Conservation (phyloP, 192 early-diverging fungal genomes). For the Chytriomyces confervae region DNA sequence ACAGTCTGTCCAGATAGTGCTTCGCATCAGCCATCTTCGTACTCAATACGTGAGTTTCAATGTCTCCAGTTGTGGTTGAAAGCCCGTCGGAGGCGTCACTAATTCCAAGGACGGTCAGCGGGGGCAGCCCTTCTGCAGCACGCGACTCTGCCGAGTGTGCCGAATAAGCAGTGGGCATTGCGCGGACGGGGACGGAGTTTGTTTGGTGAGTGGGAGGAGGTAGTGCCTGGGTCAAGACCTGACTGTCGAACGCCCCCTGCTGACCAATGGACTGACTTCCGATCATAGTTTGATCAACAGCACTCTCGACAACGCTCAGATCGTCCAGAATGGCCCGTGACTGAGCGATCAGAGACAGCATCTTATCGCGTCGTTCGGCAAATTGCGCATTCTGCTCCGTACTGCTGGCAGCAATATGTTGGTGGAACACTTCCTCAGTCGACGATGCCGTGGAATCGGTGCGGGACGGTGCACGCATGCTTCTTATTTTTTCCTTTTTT, state of each 20-base stretch:
- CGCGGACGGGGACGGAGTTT: constrained; percentile 5
- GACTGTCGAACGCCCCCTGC: background rate
- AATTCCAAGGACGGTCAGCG: background rate
- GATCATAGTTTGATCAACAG: constrained; percentile 37
- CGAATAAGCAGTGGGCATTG: background rate
- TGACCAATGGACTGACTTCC: background rate
- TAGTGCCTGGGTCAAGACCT: constrained; percentile 17
- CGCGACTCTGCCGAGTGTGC: background rate
- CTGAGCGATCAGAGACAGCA: constrained; percentile 70
- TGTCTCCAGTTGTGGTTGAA: constrained; percentile 14
- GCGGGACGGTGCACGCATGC: background rate
- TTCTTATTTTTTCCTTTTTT: no score
- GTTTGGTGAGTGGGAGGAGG: constrained; percentile 20
- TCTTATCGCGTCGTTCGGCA: constrained; percentile 73
- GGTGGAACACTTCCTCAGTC: background rate
- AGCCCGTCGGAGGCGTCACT: background rate
- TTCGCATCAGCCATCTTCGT: constrained; percentile 32
- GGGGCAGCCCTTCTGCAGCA: background rate
- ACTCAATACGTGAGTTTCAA: constrained; percentile 38
- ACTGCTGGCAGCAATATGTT: background rate
- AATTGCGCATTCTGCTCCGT: constrained; percentile 54
- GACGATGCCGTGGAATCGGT: background rate
- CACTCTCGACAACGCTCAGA: constrained; percentile 73
- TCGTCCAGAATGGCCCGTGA: constrained; percentile 72
- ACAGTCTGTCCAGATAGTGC: constrained; percentile 77